Conservation (phyloP, 345 rosid genomes). For the Geranium rotundifolium region DNA sequence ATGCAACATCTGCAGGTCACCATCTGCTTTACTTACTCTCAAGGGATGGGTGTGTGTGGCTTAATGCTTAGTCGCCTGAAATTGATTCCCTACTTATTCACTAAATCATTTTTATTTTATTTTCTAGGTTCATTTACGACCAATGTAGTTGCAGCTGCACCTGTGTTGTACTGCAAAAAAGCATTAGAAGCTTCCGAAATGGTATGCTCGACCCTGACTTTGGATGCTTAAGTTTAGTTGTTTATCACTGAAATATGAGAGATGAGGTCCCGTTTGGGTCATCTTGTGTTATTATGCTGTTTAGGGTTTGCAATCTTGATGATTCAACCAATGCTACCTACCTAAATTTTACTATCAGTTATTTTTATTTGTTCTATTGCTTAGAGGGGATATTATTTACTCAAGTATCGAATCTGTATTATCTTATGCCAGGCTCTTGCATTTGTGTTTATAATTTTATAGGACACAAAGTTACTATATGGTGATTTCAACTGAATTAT, state of each 20-base stretch:
- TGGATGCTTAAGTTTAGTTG: neutral
- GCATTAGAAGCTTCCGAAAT: conserved; percentile 36
- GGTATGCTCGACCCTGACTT: conserved; percentile 21
- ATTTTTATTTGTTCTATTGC: neutral
- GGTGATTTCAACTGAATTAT: neutral
- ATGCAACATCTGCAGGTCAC: conserved; percentile 67
- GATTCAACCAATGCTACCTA: neutral
- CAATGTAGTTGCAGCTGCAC: conserved; percentile 91
- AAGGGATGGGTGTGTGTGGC: neutral
- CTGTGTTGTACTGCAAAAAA: conserved; percentile 69
- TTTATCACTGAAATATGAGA: neutral
- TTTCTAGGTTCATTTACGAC: conserved; percentile 61
- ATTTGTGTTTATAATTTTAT: too few species aligned
- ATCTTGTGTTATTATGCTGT: neutral
- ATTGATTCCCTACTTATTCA: too few species aligned
- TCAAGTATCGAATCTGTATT: neutral
- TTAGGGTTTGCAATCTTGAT: neutral
- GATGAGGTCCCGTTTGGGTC: neutral
- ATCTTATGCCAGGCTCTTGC: neutral
- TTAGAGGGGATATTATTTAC: neutral
- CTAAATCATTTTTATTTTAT: too few species aligned
- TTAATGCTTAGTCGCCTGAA: too few species aligned
- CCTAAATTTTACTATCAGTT: neutral
- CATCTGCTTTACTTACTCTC: neutral
- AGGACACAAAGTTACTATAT: neutral